Conservation (phyloP, 2,329 filamentous ascomycete genomes). For the Triangularia verruculosa region DNA sequence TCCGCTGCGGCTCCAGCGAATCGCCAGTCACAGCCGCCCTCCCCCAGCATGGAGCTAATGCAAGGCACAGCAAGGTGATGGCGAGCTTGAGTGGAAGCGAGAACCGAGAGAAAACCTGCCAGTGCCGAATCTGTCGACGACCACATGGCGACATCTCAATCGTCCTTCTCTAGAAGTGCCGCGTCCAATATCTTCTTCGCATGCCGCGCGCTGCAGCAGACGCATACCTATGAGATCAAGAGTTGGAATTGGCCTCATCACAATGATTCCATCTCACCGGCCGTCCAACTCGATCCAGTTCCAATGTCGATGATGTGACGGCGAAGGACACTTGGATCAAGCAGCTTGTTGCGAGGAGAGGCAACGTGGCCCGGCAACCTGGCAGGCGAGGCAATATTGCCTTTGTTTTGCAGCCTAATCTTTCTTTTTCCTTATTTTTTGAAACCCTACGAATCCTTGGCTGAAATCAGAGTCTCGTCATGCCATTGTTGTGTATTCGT, state of each 20-base stretch:
- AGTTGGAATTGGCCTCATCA: background rate
- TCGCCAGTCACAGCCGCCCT: background rate
- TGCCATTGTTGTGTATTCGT: background rate
- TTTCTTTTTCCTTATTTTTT: no score
- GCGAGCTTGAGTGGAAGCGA: conserved; percentile 9
- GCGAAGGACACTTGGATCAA: background rate
- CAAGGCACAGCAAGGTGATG: conserved; percentile 9
- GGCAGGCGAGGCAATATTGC: background rate
- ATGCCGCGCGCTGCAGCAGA: background rate
- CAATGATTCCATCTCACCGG: background rate
- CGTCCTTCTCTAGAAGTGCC: background rate
- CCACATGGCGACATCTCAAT: conserved; percentile 11
- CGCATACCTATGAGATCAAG: background rate
- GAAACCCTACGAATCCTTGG: no score
- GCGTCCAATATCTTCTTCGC: background rate
- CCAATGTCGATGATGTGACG: background rate
- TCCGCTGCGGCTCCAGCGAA: conserved; percentile 8
- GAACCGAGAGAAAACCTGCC: conserved; percentile 7
- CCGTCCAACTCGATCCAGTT: background rate
- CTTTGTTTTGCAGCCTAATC: background rate
- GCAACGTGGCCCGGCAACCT: background rate
- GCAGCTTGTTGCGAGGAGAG: background rate
- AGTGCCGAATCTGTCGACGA: background rate
- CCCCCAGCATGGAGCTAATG: conserved; percentile 3
- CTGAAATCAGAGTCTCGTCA: background rate